Percentiles rank a stretch among this genome's conserved stretches.
Evolutionary conservation across 2,329 filamentous ascomycete species (phyloP).

Genomic region (Cercospora berteroae): DNA sequence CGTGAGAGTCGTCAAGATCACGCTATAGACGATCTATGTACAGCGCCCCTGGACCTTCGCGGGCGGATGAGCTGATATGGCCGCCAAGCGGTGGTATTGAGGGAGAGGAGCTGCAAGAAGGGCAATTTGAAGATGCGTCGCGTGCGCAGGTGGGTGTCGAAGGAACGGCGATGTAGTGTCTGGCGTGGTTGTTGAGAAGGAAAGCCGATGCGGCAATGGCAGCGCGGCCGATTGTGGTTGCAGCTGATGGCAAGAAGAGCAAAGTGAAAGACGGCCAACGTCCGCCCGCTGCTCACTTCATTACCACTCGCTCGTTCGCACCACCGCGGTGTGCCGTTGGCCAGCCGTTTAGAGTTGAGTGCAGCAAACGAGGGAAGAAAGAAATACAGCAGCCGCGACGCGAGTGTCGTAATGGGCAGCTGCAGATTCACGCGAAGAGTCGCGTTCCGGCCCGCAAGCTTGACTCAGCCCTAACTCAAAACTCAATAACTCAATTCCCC

Average conservation of each 20-base stretch:
- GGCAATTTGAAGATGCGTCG: neutral
- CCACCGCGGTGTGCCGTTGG: neutral
- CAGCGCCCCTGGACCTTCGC: neutral
- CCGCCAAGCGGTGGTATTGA: neutral
- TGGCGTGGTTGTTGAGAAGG: neutral
- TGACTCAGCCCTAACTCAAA: neutral
- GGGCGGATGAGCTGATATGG: neutral
- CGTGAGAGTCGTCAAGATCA: neutral
- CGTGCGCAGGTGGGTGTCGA: neutral
- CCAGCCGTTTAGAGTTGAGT: neutral
- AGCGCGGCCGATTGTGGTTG: neutral
- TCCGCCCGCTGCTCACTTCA: neutral
- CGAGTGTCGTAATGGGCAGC: neutral
- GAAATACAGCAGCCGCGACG: neutral
- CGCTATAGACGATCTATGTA: neutral
- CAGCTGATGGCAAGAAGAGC: neutral
- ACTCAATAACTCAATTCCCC: too few relatives aligned
- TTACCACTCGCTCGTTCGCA: neutral
- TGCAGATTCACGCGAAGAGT: neutral
- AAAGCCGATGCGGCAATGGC: neutral
- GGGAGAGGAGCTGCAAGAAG: neutral
- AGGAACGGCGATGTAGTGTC: neutral
- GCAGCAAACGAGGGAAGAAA: neutral
- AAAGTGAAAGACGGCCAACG: neutral
- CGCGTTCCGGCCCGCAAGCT: neutral